Percentiles rank a stretch among this genome's conserved stretches.
Evolutionary conservation across 306 rosid species (phyloP).

Genomic region (Hippophae tibetana): DNA sequence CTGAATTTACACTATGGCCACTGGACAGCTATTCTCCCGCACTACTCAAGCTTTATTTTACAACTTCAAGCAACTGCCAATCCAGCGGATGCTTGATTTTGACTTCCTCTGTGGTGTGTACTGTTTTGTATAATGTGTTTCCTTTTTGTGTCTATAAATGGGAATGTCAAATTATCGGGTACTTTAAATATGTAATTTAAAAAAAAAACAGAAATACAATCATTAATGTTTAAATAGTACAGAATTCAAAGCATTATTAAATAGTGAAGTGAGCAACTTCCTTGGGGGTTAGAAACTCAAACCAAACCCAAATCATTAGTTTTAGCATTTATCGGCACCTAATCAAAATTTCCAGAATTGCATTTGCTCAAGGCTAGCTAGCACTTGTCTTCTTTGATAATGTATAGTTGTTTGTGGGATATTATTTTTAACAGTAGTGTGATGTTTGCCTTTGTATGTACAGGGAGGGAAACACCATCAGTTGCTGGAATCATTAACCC

Average conservation of each 20-base stretch:
- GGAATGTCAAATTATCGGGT: no score
- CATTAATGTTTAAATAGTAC: no score
- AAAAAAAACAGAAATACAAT: background rate
- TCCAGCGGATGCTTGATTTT: slow-evolving; percentile 90
- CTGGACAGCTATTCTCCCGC: slow-evolving; percentile 79
- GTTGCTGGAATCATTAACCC: slow-evolving; percentile 98
- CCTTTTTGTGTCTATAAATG: background rate
- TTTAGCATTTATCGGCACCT: no score
- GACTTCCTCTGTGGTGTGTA: slow-evolving; percentile 80
- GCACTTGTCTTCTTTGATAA: background rate
- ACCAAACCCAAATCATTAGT: no score
- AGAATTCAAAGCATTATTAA: no score
- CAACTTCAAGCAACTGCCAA: slow-evolving; percentile 89
- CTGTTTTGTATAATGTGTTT: background rate
- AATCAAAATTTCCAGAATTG: no score
- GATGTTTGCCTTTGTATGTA: slow-evolving; percentile 9
- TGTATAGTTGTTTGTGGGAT: background rate
- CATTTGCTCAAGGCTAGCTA: no score
- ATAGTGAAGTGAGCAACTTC: no score
- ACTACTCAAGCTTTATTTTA: slow-evolving; percentile 81
- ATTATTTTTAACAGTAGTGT: slow-evolving; percentile 8
- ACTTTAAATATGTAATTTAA: background rate
- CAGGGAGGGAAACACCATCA: slow-evolving; percentile 95
- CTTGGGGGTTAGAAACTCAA: no score
- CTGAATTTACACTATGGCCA: slow-evolving; percentile 53